Conservation (phyloP, 2,329 filamentous ascomycete genomes). For the Fusarium nygamai region DNA sequence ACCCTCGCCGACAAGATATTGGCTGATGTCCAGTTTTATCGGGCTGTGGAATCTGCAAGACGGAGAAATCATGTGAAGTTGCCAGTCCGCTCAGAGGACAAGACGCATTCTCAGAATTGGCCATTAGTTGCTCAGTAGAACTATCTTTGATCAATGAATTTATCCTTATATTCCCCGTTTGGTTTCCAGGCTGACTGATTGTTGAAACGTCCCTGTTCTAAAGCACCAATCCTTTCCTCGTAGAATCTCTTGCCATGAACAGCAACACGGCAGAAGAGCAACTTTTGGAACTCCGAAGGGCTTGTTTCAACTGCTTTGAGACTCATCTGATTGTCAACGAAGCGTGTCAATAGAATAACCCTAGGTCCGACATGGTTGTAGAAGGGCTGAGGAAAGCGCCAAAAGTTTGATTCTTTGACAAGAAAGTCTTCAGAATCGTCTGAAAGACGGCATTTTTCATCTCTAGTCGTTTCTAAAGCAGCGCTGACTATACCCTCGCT, state of each 20-base stretch:
- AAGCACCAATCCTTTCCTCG: constrained; percentile 17
- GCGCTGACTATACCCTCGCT: background rate
- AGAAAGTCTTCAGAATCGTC: background rate
- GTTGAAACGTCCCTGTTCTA: constrained; percentile 33
- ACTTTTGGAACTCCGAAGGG: constrained; percentile 23
- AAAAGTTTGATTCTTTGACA: background rate
- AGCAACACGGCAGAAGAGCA: constrained; percentile 33
- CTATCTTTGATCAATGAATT: background rate
- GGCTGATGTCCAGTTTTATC: constrained; percentile 14
- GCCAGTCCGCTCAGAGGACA: background rate
- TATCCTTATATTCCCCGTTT: background rate
- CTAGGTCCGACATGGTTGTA: constrained; percentile 35
- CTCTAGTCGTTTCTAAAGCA: background rate
- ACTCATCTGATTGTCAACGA: constrained; percentile 11
- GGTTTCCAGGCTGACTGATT: background rate
- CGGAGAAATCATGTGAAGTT: constrained; percentile 20
- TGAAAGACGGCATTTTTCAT: background rate
- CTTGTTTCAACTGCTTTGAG: constrained; percentile 25
- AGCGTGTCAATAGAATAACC: constrained; percentile 27
- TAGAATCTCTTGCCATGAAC: constrained; percentile 31
- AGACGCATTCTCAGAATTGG: background rate
- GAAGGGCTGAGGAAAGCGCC: constrained; percentile 24
- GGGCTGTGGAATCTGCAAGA: constrained; percentile 28
- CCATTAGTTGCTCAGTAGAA: background rate
- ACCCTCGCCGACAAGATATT: constrained; percentile 2